Percentiles rank a stretch among this genome's conserved stretches.
These are phyloP conservation scores for Xylaria sp. DNA, from an alignment of 2,329 filamentous ascomycete genomes.

Conservation along the genomic window DNA sequence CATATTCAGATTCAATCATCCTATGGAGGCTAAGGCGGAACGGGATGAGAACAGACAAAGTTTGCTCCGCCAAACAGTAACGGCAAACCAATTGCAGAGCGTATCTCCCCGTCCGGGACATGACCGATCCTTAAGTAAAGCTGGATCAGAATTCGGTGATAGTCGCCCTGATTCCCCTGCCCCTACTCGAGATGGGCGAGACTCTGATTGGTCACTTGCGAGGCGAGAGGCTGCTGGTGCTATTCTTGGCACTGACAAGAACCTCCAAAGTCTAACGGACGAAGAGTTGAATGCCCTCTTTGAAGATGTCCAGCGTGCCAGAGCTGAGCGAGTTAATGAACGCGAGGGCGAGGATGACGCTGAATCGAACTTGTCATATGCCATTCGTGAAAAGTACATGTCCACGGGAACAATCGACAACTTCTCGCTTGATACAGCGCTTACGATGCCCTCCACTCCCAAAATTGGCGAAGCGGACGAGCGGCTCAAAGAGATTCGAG, in stretches of 20 bases:
- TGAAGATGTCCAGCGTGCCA: constrained; percentile 89
- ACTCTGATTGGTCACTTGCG: constrained; percentile 95
- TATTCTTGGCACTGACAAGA: constrained; percentile 89
- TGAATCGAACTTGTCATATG: constrained; percentile 89
- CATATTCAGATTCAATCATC: constrained; percentile 98
- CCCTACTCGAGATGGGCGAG: constrained; percentile 74
- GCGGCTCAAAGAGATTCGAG: constrained; percentile 76
- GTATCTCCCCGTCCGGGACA: constrained; percentile 71
- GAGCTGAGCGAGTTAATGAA: constrained; percentile 77
- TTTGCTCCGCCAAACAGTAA: constrained; percentile 83
- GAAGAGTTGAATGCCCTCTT: constrained; percentile 94
- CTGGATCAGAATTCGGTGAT: constrained; percentile 80
- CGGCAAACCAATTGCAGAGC: constrained; percentile 68
- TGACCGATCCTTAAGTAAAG: constrained; percentile 82
- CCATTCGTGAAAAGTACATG: constrained; percentile 92
- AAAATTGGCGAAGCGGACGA: constrained; percentile 81
- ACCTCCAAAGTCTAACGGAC: constrained; percentile 88
- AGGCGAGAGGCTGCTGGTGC: constrained; percentile 92
- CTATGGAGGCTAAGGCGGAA: constrained; percentile 93
- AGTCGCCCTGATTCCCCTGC: constrained; percentile 84
- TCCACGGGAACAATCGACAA: constrained; percentile 95
- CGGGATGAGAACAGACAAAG: constrained; percentile 87
- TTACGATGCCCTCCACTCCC: constrained; percentile 95
- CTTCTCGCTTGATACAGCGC: constrained; percentile 90
- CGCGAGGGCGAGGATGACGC: constrained; percentile 89